Percentiles rank a stretch among this genome's conserved stretches.
Evolutionary conservation across 23 red algal species (phyloP).

Genomic region (Gracilaria domingensis): DNA sequence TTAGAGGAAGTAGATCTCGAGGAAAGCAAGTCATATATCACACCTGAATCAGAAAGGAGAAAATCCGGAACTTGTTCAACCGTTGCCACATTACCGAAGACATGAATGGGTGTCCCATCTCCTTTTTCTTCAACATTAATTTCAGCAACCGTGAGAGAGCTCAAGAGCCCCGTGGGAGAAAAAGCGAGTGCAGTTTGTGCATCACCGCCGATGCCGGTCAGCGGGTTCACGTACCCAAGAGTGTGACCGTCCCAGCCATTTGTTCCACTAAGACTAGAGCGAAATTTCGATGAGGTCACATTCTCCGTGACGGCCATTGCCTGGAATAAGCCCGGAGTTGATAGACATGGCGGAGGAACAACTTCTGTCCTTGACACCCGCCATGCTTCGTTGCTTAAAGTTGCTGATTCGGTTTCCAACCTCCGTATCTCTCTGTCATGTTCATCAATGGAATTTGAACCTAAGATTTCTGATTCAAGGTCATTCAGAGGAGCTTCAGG

Average conservation of each 20-base stretch:
- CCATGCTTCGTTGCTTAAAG: slow-evolving; percentile 1
- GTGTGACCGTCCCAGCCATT: not conserved
- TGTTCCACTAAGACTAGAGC: not conserved
- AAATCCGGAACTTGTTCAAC: not conserved
- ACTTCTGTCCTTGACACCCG: not conserved
- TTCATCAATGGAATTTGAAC: not conserved
- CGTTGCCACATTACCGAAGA: not conserved
- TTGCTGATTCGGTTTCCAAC: not conserved
- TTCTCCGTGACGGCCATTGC: not conserved
- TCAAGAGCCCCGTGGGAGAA: slow-evolving; percentile 15
- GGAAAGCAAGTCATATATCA: not conserved
- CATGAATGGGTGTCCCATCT: not conserved
- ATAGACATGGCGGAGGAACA: not conserved
- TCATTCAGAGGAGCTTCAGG: not conserved
- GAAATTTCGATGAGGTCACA: not conserved
- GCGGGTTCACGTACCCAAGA: not conserved
- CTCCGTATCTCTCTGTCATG: not conserved
- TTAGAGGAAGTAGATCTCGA: not conserved
- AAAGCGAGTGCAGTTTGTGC: not conserved
- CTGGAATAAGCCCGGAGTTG: not conserved
- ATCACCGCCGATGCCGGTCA: not conserved
- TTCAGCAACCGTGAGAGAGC: slow-evolving; percentile 5
- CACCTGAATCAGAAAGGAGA: slow-evolving; percentile 9
- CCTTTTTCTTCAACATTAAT: not conserved
- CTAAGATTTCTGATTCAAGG: not conserved